phyloP scores from a whole-genome alignment of 768 basidiomycete species.

The Naganishia onofrii region DNA sequence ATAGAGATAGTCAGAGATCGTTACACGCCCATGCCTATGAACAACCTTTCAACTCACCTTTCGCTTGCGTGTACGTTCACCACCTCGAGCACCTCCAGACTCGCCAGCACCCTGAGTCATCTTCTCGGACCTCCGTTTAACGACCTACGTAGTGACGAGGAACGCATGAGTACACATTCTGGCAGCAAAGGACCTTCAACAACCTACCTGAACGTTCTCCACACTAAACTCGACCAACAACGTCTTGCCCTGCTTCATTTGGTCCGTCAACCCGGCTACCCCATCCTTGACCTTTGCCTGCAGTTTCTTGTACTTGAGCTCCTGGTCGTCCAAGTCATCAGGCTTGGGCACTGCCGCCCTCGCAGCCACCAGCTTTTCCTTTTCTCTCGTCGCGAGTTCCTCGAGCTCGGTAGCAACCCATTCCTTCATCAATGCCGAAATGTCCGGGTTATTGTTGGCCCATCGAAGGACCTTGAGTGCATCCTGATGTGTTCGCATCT shows the following conservation, averaged over 20 bases:
- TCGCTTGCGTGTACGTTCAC: slow-evolving; percentile 32
- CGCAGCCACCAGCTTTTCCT: slow-evolving; percentile 43
- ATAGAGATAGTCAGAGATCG: background rate
- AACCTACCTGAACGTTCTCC: slow-evolving; percentile 74
- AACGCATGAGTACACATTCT: background rate
- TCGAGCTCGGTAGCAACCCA: slow-evolving; percentile 81
- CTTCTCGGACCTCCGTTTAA: slow-evolving; percentile 67
- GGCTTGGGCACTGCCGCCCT: slow-evolving; percentile 34
- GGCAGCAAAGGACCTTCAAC: too few relatives aligned
- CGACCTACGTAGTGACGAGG: slow-evolving; percentile 53
- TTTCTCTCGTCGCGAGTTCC: slow-evolving; percentile 50
- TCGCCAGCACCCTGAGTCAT: slow-evolving; percentile 39
- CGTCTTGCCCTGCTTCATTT: slow-evolving; percentile 55
- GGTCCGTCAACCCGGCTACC: slow-evolving; percentile 40
- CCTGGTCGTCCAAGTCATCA: slow-evolving; percentile 53
- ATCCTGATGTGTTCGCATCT: slow-evolving; percentile 81
- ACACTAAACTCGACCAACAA: slow-evolving; percentile 95
- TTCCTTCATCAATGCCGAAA: slow-evolving; percentile 63
- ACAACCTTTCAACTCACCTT: slow-evolving; percentile 27
- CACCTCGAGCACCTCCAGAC: slow-evolving; percentile 19
- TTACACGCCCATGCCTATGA: too few relatives aligned
- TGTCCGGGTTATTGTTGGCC: slow-evolving; percentile 82
- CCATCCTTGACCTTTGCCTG: slow-evolving; percentile 59
- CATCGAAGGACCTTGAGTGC: slow-evolving; percentile 86
- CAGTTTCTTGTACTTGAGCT: slow-evolving; percentile 61